phyloP scores from a whole-genome alignment of 768 basidiomycete genomes.

The Chiua virens region DNA sequence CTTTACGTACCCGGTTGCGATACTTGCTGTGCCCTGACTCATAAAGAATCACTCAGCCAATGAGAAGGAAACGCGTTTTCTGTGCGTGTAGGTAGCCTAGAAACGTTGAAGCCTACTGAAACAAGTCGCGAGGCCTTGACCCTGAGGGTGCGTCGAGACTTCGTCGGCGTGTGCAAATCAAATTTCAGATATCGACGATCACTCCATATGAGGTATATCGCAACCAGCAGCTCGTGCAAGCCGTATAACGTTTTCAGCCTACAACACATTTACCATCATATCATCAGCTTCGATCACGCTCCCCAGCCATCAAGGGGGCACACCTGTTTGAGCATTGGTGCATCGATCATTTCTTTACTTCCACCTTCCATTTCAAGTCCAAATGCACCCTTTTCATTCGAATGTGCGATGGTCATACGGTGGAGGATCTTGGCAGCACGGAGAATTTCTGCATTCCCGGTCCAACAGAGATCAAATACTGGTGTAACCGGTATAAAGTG shows the following conservation, averaged over 20 bases:
- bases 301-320: background rate
- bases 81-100: no score
- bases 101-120: no score
- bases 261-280: background rate
- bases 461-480: background rate
- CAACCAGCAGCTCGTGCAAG: slow-evolving; percentile 56
- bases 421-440: slow-evolving; percentile 74
- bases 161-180: no score
- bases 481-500: background rate
- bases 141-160: no score
- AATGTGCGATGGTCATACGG: slow-evolving; percentile 60
- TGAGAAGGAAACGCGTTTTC: no score
- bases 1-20: background rate
- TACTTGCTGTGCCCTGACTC: no score
- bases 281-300: background rate
- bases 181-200: background rate
- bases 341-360: slow-evolving; percentile 83
- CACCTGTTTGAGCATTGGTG: slow-evolving; percentile 82
- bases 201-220: slow-evolving; percentile 45
- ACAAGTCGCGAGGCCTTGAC: no score
- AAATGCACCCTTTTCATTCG: slow-evolving; percentile 60
- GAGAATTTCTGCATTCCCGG: slow-evolving; percentile 55
- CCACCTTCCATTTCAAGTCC: slow-evolving; percentile 61
- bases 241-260: slow-evolving; percentile 54
- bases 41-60: no score